A percentile compares a stretch with the other conserved stretches of the same genome.
These are phyloP conservation scores for Phaeosphaeria sp. DNA, from an alignment of 2,329 filamentous ascomycete species.

Conservation along the genomic window DNA sequence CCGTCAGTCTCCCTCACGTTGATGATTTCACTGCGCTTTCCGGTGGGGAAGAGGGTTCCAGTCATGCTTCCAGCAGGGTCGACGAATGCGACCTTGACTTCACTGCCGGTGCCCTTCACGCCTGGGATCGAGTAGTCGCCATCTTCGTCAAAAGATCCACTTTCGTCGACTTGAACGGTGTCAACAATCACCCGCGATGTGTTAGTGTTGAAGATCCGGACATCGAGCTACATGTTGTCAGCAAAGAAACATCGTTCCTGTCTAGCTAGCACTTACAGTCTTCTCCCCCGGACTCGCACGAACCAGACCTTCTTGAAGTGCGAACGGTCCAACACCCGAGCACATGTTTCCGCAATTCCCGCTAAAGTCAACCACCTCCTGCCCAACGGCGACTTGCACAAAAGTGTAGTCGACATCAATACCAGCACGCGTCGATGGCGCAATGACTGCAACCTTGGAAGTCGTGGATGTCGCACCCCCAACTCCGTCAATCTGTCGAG, in stretches of 20 bases:
- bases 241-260: background rate
- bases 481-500: constrained; percentile 74
- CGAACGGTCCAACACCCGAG: constrained; percentile 69
- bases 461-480: constrained; percentile 72
- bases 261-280: constrained; percentile 14
- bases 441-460: constrained; percentile 73
- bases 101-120: constrained; percentile 64
- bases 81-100: constrained; percentile 66
- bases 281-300: constrained; percentile 32
- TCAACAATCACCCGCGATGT: constrained; percentile 66
- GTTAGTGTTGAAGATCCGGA: constrained; percentile 74
- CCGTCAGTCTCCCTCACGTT: constrained; percentile 21
- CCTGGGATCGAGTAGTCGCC: constrained; percentile 69
- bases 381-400: constrained; percentile 69
- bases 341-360: constrained; percentile 80
- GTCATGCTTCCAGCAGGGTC: constrained; percentile 69
- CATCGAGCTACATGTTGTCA: constrained; percentile 25
- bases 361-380: constrained; percentile 68
- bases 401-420: constrained; percentile 74
- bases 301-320: constrained; percentile 62
- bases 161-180: constrained; percentile 59
- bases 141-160: constrained; percentile 46
- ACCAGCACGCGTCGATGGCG: constrained; percentile 52
- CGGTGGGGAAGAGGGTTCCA: constrained; percentile 66
- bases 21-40: constrained; percentile 59